Evolutionary conservation across 768 basidiomycete species (phyloP), one percentile per base, ranked within the genome.

Genomic region (Hypsizygus marmoreus): DNA sequence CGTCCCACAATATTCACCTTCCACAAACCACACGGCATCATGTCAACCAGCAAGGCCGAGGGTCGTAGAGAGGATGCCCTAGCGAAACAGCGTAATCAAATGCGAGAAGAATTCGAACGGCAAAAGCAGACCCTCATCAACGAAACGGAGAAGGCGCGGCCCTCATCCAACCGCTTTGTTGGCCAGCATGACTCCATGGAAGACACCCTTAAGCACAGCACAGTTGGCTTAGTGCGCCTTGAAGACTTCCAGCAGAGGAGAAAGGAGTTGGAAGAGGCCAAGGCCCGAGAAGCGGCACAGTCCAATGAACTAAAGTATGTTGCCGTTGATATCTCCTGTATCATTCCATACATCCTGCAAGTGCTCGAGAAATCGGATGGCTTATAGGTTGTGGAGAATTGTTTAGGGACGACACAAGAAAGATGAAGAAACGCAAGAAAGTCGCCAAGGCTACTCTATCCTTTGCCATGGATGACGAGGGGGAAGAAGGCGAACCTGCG

Each of bases 121-220:
- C 86, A 91, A 63, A 90, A 90, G 57, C 82, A 86, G 61, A 77
- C 77, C 35, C 81, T 93, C 63, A 83, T 90, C 57, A 81, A 77
- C 61, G 94, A 97, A 70, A 94, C 93, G 2, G 91, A 95, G 72
- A 95, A 94, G 66, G 85, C 90, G 29, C 86, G 92, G 23, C 90
- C 93, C 4, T 89, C 91, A 0, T 69, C 81, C 3, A 85, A 87
- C 61, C 88, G 94, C 50, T 98, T 98, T 66, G 89, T 95, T 28
- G 91, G 92, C 1, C 91, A 95, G 64, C 82, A 91, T 67, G 95
- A 97, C 62, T 91, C 90, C 4, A 84, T 97, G 77, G 95, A 97
- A 65, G 95, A 97, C 48, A 78, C 82, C 6, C 77, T 98, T 40
- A 97, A 95, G 75, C 77, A 91, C 50, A 86, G 77, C 38, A 98